These are phyloP conservation scores for Mucor irregularis DNA, from an alignment of 371 early-diverging fungal species.

Conservation along the genomic window DNA sequence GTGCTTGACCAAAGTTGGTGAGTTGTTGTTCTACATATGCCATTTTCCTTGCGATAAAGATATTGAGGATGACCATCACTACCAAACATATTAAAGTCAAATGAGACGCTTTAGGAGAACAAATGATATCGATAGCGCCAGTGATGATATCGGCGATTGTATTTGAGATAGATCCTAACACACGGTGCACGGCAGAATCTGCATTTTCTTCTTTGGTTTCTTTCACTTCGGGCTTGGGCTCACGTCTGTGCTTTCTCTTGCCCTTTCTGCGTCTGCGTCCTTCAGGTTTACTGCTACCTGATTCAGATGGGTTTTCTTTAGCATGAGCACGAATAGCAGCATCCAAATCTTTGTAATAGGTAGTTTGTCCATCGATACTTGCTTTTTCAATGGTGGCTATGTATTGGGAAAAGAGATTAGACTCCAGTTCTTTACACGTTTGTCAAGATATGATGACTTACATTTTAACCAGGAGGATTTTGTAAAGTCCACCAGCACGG, in stretches of 20 bases:
- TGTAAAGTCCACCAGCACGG: slow-evolving; percentile 68
- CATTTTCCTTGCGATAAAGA: slow-evolving; percentile 40
- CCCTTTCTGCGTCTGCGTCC: slow-evolving; percentile 1
- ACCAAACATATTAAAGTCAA: slow-evolving; percentile 29
- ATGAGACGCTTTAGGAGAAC: slow-evolving; percentile 22
- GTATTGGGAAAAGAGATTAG: no score
- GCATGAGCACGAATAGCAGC: slow-evolving; percentile 7
- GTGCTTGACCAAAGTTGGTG: not conserved
- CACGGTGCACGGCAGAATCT: slow-evolving; percentile 1
- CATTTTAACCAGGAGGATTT: slow-evolving; percentile 77
- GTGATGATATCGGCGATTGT: slow-evolving; percentile 9
- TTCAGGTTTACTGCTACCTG: not conserved
- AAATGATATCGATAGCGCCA: slow-evolving; percentile 1
- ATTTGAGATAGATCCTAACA: slow-evolving; percentile 4
- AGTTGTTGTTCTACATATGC: slow-evolving; percentile 29
- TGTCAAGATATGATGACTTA: slow-evolving; percentile 26
- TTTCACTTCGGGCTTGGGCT: not conserved
- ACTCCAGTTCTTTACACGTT: no score
- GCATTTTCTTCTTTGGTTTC: not conserved
- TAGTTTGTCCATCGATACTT: slow-evolving; percentile 58
- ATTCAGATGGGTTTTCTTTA: slow-evolving; percentile 6
- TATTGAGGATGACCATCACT: slow-evolving; percentile 31
- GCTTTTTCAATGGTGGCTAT: slow-evolving; percentile 23
- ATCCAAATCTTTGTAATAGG: slow-evolving; percentile 57
- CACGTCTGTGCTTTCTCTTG: not conserved